Evolutionary conservation across 345 rosid species (phyloP), one percentile per base, ranked within the genome.

Genomic region (Rhodamnia argentea): DNA sequence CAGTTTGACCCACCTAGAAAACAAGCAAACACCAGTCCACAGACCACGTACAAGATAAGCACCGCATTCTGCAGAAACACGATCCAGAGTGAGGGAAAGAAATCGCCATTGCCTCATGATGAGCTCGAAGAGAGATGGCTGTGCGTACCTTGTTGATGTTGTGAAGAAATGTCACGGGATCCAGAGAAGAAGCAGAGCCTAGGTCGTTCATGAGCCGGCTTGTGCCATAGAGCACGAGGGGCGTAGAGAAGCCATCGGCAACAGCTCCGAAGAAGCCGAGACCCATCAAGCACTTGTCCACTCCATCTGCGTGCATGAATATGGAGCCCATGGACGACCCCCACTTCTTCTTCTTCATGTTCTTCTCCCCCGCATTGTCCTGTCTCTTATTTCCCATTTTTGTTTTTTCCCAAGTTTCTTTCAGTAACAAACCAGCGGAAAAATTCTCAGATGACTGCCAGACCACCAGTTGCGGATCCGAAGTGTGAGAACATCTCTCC

Each of bases 151-250:
- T 87, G 88, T 91, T 87, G 76, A 94, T 91, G 86, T 53, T 89
- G 5, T 90, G 90, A 83, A 87, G 87, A 87, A 95, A 93, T 27
- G 86, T 52, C 26, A 90, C 89, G 1, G 82, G 26, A 9, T 88
- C 56, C 23, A 85, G 50, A 86, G 87, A 59, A 13, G 93, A 87
- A 10, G 90, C 84, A 55, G 78, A 90, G 50, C 98, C 97, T 37
- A 95, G 58, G 82, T 91, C 88, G 92, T 96, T 96, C 99, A 96
- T 93, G 88, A 96, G 86, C 84, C 85, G 92, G 84, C 99, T 93
- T 2, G 94, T 93, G 42, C 94, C 85, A 85, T 91, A 87, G 88
- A 94, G 86, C 83, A 93, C 89, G 85, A 94, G 89, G 20, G 99
- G 99, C 2, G 96, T 92, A 47, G 91, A 87, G 78, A 92, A 90